Evolutionary conservation across 2,329 filamentous ascomycete genomes (phyloP), one percentile per base, ranked within the genome.

Genomic region (Fusarium sambucinum): DNA sequence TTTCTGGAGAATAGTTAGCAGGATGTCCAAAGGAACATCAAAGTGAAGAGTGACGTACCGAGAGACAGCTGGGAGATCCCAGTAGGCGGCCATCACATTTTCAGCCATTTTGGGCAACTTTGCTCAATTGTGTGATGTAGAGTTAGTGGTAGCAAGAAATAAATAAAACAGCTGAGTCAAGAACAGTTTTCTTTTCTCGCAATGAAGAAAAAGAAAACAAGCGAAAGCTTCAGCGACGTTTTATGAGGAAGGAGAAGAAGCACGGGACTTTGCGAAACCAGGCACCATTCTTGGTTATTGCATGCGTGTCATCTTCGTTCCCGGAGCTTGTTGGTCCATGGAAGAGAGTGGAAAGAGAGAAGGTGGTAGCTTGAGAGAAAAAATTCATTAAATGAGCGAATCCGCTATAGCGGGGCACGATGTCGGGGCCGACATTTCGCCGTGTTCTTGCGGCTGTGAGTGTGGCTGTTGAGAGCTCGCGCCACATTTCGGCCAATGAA

Each of bases 1-100:
- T 88, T 92, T 81, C 91, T 93, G 78, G 35, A 13, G n/a, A 14
- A 21, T 0, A 13, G 73, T 79, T 68, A 76, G 73, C 23, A 56
- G 11, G 33, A 45, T 40, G 60, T 27, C 30, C 21, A 44, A 9
- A 17, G 45, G 16, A 9, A 12, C 7, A 35, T 19, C 2, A 13
- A 19, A 25, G 11, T 14, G 12, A 9, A 30, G 17, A 40, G 5
- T 33, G 32, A 59, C 80, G 74, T 77, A 83, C 81, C 81, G 80
- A 64, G 81, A 74, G 63, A 83, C 74, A 48, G 79, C 75, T 37
- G 81, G 81, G 70, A 79, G 68, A 63, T 75, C 77, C 80, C 79
- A 80, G 73, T 79, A 83, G 63, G 72, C 74, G 41, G 77, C 76
- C 53, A 77, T 35, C 8, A 69, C 66, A 37, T 66, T 63, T n/a